Base-by-base conservation (phyloP, 2,329 filamentous ascomycete genomes). In the Penicillium sp. region DNA sequence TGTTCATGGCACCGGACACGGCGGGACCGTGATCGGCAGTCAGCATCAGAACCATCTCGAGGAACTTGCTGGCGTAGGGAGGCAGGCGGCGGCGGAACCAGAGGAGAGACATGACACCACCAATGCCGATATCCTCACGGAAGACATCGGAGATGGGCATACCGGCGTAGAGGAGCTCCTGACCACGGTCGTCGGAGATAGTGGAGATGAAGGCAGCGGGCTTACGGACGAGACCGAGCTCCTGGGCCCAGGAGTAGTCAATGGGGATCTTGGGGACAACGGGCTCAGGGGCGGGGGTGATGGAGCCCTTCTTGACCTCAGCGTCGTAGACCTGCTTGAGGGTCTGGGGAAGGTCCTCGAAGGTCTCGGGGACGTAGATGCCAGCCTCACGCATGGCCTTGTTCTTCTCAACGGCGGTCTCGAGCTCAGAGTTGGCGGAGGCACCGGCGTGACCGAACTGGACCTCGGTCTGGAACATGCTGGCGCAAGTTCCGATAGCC, bases 141-240 rank as follows among this genome's bases (percentile, higher is more conserved):
- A 99, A 99, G 63, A 99, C 94, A 75, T 99, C 94, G n/a, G 94
- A 97, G 73, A 99, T 99, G 73, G 94, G 94, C 91, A 99, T 96
- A 73, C 94, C 94, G 64, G 94, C 94, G 78, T 99, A 99, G 66
- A 99, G 85, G 59, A 99, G 89, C 81, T 99, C 94, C 79, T 99
- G 94, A 64, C 94, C 94, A 92, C 94, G 94, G 82, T 99, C 94
- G 76, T 99, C 94, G 69, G 94, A 97, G 74, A 99, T 99, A 77
- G 94, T 99, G 68, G 94, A 99, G 79, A 99, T 99, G 84, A 99
- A 99, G 67, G 94, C 94, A 77, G 94, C 94, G 65, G 94, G 94
- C 86, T 99, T 99, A 83, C 94, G 93, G 84, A 99, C 94, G 68
- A 99, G 92, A 73, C 94, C 94, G 64, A 99, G 90, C 81, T 99